These are phyloP conservation scores for Bruguiera hainesii DNA, from an alignment of 441 rosid genomes.

Conservation along the genomic window DNA sequence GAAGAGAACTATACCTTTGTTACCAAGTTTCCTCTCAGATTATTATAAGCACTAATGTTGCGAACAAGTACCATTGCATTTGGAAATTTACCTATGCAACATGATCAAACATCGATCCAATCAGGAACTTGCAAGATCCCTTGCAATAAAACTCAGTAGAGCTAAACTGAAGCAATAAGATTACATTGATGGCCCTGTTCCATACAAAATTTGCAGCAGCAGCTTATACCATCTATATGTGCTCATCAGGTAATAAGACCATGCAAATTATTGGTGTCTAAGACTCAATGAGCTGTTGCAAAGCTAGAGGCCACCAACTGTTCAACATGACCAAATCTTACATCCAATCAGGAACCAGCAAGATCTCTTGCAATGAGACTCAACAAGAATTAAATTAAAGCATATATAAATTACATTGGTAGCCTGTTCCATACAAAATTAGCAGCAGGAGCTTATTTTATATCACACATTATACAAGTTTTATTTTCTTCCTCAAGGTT, in stretches of 20 bases:
- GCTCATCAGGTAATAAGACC: too few relatives aligned
- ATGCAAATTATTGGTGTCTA: too few relatives aligned
- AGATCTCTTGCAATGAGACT: background rate
- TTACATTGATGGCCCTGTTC: constrained; percentile 3
- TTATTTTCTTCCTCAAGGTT: background rate
- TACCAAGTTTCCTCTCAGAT: too few relatives aligned
- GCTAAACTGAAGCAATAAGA: constrained; percentile 3
- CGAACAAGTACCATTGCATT: too few relatives aligned
- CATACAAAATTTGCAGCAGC: background rate
- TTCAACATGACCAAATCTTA: too few relatives aligned
- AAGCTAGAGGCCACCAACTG: too few relatives aligned
- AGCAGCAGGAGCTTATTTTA: background rate
- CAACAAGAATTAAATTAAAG: constrained; percentile 4
- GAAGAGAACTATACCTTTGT: too few relatives aligned
- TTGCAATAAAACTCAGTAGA: background rate
- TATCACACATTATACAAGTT: background rate
- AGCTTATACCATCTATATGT: background rate
- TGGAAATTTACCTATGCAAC: too few relatives aligned
- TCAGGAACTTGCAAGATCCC: background rate
- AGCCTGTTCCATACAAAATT: constrained; percentile 3
- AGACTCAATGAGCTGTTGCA: too few relatives aligned
- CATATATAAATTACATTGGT: constrained; percentile 4
- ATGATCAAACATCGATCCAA: background rate
- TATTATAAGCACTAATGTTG: too few relatives aligned
- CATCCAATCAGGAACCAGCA: background rate